Evolutionary conservation across 2,329 filamentous ascomycete genomes (phyloP).

Genomic region (Dryadomyces quercivorus): DNA sequence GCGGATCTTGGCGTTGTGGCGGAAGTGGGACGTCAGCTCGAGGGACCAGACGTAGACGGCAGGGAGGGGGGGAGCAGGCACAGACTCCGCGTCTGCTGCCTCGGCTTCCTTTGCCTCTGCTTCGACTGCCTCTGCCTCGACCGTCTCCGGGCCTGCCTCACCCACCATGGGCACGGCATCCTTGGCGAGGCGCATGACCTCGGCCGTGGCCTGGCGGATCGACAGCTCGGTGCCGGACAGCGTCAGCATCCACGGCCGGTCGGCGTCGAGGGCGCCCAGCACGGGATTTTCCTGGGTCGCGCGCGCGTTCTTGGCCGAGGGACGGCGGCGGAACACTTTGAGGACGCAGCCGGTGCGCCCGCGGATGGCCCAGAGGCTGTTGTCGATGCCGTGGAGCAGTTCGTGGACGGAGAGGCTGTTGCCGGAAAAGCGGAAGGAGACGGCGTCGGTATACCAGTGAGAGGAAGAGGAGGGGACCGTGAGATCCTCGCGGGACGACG

Average conservation of each 20-base stretch:
- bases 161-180: slow-evolving; percentile 5
- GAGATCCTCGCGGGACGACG: too few species aligned
- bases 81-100: too few species aligned
- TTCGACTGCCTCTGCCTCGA: background rate
- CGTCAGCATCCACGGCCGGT: slow-evolving; percentile 13
- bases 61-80: too few species aligned
- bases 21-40: slow-evolving; percentile 4
- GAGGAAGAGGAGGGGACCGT: background rate
- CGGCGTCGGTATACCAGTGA: slow-evolving; percentile 9
- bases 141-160: too few species aligned
- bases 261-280: background rate
- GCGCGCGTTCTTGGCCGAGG: background rate
- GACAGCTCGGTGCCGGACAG: slow-evolving; percentile 13
- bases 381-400: slow-evolving; percentile 12
- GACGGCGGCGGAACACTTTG: slow-evolving; percentile 10
- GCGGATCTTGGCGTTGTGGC: background rate
- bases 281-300: too few species aligned
- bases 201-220: slow-evolving; percentile 7
- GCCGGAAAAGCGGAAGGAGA: slow-evolving; percentile 16
- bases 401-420: slow-evolving; percentile 8
- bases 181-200: slow-evolving; percentile 6
- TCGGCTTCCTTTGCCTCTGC: too few species aligned
- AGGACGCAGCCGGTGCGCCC: slow-evolving; percentile 15
- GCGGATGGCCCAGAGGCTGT: slow-evolving; percentile 18
- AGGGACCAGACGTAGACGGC: slow-evolving; percentile 4